These are phyloP conservation scores for Didymella arachidicola DNA, from an alignment of 2,329 filamentous ascomycete genomes.

Conservation along the genomic window DNA sequence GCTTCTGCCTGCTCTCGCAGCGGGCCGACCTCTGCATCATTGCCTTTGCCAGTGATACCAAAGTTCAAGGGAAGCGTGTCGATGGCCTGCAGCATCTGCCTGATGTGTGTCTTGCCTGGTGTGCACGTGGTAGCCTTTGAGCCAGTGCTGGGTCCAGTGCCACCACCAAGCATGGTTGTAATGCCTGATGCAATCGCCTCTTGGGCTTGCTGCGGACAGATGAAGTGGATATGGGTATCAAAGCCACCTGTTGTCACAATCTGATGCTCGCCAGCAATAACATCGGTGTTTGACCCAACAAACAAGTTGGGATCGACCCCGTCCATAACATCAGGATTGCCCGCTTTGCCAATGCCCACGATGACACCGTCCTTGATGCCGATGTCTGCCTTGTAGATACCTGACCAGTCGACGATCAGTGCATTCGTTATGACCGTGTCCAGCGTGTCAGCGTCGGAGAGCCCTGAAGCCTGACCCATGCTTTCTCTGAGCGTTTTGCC, in stretches of 20 bases:
- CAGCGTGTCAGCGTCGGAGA: conserved; percentile 73
- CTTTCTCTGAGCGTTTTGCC: conserved; percentile 93
- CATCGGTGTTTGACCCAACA: conserved; percentile 87
- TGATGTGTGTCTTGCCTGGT: conserved; percentile 81
- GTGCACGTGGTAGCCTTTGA: conserved; percentile 95
- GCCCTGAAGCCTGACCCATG: conserved; percentile 90
- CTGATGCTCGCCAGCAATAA: conserved; percentile 87
- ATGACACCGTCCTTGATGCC: conserved; percentile 89
- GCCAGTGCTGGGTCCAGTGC: conserved; percentile 89
- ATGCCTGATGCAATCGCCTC: conserved; percentile 86
- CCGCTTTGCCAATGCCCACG: conserved; percentile 89
- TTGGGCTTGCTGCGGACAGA: conserved; percentile 89
- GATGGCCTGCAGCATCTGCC: conserved; percentile 87
- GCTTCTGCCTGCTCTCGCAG: conserved; percentile 82
- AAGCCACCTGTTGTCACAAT: conserved; percentile 88
- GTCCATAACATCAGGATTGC: conserved; percentile 97
- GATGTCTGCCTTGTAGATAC: conserved; percentile 97
- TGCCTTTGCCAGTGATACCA: conserved; percentile 93
- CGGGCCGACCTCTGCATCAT: conserved; percentile 75
- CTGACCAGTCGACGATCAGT: conserved; percentile 86
- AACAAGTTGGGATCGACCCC: conserved; percentile 80
- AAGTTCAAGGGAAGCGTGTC: conserved; percentile 85
- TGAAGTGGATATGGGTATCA: conserved; percentile 92
- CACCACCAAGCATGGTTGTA: conserved; percentile 89
- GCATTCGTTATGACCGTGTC: conserved; percentile 92